Evolutionary conservation across 495 filamentous ascomycete genomes (phyloP), one percentile per base, ranked within the genome.

Genomic region (Staphylotrichum tortipilum): DNA sequence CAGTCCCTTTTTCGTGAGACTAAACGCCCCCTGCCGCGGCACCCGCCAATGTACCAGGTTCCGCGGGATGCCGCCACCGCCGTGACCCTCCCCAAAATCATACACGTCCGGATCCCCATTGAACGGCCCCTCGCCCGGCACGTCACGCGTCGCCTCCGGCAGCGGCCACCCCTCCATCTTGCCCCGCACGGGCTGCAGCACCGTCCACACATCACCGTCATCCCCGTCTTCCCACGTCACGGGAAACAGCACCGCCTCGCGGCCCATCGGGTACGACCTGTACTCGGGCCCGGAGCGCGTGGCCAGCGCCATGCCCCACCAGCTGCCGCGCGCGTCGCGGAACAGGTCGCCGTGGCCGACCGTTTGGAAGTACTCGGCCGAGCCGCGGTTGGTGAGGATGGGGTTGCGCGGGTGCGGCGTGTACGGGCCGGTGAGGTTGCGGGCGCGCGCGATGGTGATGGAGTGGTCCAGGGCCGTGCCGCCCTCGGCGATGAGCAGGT

Each of bases 401-500:
- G 78, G 78, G 46, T 81, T 81, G 5, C 50, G 33, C 12, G 65
- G 56, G 54, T 69, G 66, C 18, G 64, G 53, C 26, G 75, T 71
- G 62, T 77, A 84, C 1, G 79, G 80, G 0, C 80, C 79, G 18
- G 54, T 62, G 15, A 77, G 49, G 31, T 55, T 28, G 61, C 49
- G 29, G 44, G 78, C 52, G 47, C 70, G 56, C n/a, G 64, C 75
- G 50, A 77, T 80, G 51, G 48, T 75, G 59, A 66, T 65, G 15
- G 62, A 53, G 56, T 81, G 79, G 38, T 66, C 62, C 26, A 67
- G 59, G 19, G 62, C 72, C 0, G 81, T 83, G 15, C 80, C 81
- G 3, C 80, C 81, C 61, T 85, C 80, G 0, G 77, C 79, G 22
- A 76, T 79, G 12, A 77, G 53, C 4, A 82, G 68, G 54, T 80